phyloP scores from a whole-genome alignment of 495 filamentous ascomycete genomes.

The Friedmanniomyces endolithicus region DNA sequence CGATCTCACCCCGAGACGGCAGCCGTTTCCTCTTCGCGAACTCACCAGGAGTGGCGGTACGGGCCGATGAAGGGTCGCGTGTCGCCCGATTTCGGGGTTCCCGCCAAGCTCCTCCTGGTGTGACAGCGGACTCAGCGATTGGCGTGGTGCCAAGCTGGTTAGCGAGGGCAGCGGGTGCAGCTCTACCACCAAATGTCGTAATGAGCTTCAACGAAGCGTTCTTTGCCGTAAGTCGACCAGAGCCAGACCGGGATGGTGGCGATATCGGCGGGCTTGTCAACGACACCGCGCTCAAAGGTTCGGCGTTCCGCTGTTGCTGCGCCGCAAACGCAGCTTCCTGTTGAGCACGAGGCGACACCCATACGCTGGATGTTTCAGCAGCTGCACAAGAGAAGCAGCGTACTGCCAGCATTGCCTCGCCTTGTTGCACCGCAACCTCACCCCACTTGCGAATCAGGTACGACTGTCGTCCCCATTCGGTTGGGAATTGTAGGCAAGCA shows the following conservation, averaged over 20 bases:
- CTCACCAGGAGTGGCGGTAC: conserved; percentile 59
- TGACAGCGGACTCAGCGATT: conserved; percentile 82
- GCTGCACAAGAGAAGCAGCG: conserved; percentile 49
- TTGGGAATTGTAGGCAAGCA: conserved; percentile 50
- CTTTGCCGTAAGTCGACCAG: conserved; percentile 42
- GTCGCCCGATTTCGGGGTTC: conserved; percentile 8
- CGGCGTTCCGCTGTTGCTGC: conserved; percentile 21
- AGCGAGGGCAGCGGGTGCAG: conserved; percentile 42
- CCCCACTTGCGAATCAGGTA: conserved; percentile 89
- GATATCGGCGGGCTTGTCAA: conserved; percentile 32
- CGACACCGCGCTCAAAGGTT: conserved; percentile 18
- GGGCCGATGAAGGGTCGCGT: conserved; percentile 53
- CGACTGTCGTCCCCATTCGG: conserved; percentile 80
- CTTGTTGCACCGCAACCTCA: conserved; percentile 74
- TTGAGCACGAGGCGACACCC: conserved; percentile 68
- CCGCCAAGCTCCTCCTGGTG: conserved; percentile 54
- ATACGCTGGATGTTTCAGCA: conserved; percentile 49
- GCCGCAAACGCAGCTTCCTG: conserved; percentile 43
- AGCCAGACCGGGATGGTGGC: conserved; percentile 21
- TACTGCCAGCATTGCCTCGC: conserved; percentile 80
- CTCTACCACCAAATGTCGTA: conserved; percentile 53
- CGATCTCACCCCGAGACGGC: conserved; percentile 73
- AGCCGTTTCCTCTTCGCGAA: conserved; percentile 53
- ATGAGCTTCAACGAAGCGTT: conserved; percentile 84
- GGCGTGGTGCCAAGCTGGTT: conserved; percentile 72